Percentiles rank a stretch among this genome's conserved stretches.
Evolutionary conservation across 352 stramenopile species (phyloP).

Genomic region (Phytopythium chamaehyphon): DNA sequence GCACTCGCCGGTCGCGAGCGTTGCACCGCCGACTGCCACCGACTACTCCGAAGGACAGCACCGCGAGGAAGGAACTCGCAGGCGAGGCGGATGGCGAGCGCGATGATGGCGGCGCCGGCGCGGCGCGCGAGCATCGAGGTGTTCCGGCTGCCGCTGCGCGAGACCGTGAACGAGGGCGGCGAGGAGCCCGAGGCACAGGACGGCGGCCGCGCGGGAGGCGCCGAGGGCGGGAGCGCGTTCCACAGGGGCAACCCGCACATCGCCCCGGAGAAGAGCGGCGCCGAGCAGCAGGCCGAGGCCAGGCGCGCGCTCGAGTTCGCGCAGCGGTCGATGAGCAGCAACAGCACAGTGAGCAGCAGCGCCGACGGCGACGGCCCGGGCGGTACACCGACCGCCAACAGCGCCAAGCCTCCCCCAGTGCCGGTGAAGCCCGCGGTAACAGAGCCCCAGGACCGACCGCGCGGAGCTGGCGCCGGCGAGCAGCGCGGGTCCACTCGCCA

Average conservation of each 20-base stretch:
- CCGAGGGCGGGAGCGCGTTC: too few relatives aligned
- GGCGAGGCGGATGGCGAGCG: background rate
- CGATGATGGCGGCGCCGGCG: constrained; percentile 7
- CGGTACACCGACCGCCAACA: background rate
- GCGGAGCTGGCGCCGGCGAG: background rate
- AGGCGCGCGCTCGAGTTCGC: background rate
- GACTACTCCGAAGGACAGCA: too few relatives aligned
- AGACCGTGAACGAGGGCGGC: constrained; percentile 60
- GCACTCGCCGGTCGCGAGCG: too few relatives aligned
- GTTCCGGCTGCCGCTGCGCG: constrained; percentile 56
- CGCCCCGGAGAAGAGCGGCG: too few relatives aligned
- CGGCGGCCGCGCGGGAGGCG: background rate
- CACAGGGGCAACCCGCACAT: too few relatives aligned
- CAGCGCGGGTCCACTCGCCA: constrained; percentile 6
- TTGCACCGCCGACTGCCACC: too few relatives aligned
- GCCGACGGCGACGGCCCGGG: constrained; percentile 19
- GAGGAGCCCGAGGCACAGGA: constrained; percentile 19
- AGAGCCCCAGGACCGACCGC: background rate
- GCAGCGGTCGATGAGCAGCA: constrained; percentile 7
- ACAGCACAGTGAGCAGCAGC: constrained; percentile 30
- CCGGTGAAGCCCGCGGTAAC: background rate
- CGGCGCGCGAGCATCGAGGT: constrained; percentile 57
- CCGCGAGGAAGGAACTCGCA: too few relatives aligned
- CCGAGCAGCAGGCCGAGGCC: background rate
- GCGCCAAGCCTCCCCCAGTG: background rate